phyloP scores from a whole-genome alignment of 495 filamentous ascomycete species.

The Pseudotulostoma volvatum region DNA sequence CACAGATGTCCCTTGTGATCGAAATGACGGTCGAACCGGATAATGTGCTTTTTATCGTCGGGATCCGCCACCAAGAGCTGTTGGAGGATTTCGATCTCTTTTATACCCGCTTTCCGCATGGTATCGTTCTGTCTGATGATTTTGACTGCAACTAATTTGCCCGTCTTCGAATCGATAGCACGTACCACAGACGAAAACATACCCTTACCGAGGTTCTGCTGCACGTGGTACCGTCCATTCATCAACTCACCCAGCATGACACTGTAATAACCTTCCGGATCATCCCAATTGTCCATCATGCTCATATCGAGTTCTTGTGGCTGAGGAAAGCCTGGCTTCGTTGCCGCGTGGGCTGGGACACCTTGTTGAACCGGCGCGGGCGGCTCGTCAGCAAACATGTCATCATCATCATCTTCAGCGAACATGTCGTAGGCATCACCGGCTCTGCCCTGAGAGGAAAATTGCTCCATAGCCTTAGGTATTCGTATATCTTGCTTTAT shows the following conservation, averaged over 20 bases:
- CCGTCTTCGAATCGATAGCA: constrained; percentile 61
- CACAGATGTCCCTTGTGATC: constrained; percentile 92
- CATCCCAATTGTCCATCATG: constrained; percentile 87
- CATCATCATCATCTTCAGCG: constrained; percentile 74
- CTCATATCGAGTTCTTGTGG: constrained; percentile 55
- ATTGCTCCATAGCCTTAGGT: constrained; percentile 24
- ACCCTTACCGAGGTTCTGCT: constrained; percentile 75
- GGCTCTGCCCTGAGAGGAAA: too few species aligned
- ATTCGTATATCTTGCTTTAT: constrained; percentile 40
- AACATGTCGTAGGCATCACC: constrained; percentile 86
- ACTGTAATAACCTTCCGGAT: constrained; percentile 89
- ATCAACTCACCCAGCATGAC: constrained; percentile 78
- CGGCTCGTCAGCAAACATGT: constrained; percentile 64
- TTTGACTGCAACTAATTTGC: constrained; percentile 70
- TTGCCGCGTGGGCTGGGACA: constrained; percentile 24
- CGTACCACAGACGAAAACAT: constrained; percentile 95
- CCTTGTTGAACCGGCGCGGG: too few species aligned
- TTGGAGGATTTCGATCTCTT: constrained; percentile 81
- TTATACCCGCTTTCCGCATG: constrained; percentile 81
- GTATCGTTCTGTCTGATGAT: constrained; percentile 90
- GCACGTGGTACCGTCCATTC: constrained; percentile 72
- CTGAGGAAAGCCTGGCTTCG: constrained; percentile 37
- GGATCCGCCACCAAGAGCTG: constrained; percentile 70
- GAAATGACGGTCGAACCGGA: constrained; percentile 71
- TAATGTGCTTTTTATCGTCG: constrained; percentile 81